A percentile compares a stretch with the other conserved stretches of the same genome.
These are phyloP conservation scores for Linderina pennispora DNA, from an alignment of 192 early-diverging fungal species.

Conservation along the genomic window DNA sequence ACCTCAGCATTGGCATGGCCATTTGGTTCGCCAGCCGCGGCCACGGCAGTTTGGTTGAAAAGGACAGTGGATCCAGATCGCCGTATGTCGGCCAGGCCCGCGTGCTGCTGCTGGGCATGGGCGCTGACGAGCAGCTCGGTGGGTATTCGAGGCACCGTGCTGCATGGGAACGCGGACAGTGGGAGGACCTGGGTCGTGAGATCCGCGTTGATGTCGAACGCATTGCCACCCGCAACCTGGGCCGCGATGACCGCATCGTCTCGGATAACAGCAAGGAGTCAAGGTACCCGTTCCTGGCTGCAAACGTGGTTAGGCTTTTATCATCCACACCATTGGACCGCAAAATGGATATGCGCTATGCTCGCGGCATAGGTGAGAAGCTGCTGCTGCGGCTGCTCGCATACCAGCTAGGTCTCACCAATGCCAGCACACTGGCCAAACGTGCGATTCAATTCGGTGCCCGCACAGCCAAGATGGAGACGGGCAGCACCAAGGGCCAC, in stretches of 20 bases:
- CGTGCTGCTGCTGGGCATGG: constrained; percentile 82
- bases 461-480: constrained; percentile 87
- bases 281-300: constrained; percentile 80
- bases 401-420: constrained; percentile 54
- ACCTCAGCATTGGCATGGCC: constrained; percentile 94
- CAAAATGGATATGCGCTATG: constrained; percentile 78
- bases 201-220: constrained; percentile 79
- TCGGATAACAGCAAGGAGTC: constrained; percentile 81
- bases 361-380: constrained; percentile 85
- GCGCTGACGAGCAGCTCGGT: constrained; percentile 91
- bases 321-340: constrained; percentile 63
- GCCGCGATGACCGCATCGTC: constrained; percentile 90
- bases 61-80: too few relatives aligned
- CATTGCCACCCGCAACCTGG: constrained; percentile 84
- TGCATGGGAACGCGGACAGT: constrained; percentile 58
- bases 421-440: constrained; percentile 62
- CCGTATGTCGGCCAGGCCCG: constrained; percentile 63
- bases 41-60: constrained; percentile 33
- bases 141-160: constrained; percentile 86
- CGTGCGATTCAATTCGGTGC: constrained; percentile 98
- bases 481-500: constrained; percentile 25
- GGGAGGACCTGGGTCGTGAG: constrained; percentile 63
- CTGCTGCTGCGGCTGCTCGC: constrained; percentile 75
- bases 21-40: constrained; percentile 96
- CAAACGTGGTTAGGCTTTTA: constrained; percentile 60